Conservation (phyloP, 345 rosid species). For the Nasturtium officinale region DNA sequence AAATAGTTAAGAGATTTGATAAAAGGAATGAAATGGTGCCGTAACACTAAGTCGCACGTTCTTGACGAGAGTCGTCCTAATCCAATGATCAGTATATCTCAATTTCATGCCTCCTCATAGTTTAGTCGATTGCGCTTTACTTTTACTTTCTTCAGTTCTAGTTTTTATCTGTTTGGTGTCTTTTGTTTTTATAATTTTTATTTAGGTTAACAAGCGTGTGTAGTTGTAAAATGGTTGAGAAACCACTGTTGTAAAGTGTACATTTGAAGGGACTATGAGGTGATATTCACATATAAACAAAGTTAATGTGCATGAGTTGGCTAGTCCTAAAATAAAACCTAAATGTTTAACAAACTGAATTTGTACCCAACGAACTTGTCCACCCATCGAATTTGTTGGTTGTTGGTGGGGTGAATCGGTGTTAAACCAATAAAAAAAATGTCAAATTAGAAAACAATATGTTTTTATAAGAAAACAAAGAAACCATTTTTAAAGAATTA, state of each 20-base stretch:
- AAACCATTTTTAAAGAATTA: neutral
- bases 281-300: neutral
- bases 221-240: neutral
- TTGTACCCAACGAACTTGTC: neutral
- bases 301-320: neutral
- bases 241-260: neutral
- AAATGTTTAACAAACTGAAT: neutral
- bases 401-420: neutral
- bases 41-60: constrained; percentile 45
- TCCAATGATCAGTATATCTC: constrained; percentile 32
- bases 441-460: neutral
- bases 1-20: constrained; percentile 19
- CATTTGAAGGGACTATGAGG: neutral
- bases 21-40: constrained; percentile 39
- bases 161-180: constrained; percentile 7
- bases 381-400: neutral
- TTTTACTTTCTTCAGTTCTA: neutral
- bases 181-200: neutral
- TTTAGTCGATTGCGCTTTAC: constrained; percentile 28
- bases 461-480: neutral
- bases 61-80: constrained; percentile 40
- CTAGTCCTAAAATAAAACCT: neutral
- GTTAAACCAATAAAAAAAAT: too few relatives aligned
- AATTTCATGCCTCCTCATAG: constrained; percentile 32
- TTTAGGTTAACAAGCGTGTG: neutral